These are phyloP conservation scores for Penicillium thymicola DNA, from an alignment of 2,329 filamentous ascomycete species.

Conservation along the genomic window DNA sequence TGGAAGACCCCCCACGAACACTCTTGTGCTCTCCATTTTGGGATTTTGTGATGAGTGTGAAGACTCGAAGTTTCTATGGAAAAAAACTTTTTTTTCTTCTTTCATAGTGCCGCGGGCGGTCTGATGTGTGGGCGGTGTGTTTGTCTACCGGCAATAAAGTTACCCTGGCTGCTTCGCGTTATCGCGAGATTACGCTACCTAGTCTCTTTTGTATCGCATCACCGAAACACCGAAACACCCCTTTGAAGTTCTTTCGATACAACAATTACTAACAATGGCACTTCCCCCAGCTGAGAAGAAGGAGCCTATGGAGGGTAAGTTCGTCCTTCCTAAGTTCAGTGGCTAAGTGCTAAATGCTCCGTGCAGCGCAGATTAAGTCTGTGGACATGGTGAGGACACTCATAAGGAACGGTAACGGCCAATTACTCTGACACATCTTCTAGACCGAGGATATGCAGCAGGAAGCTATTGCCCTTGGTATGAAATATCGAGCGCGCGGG, in stretches of 20 bases:
- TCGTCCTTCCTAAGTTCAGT: neutral
- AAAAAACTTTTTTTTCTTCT: conserved; percentile 28
- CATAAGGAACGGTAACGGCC: conserved; percentile 8
- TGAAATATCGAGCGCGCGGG: conserved; percentile 33
- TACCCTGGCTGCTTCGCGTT: conserved; percentile 10
- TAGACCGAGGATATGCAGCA: conserved; percentile 97
- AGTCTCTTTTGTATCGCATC: neutral
- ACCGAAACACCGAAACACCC: neutral
- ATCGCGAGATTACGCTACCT: conserved; percentile 6
- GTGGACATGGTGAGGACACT: conserved; percentile 80
- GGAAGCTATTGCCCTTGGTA: conserved; percentile 94
- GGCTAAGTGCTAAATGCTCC: conserved; percentile 17
- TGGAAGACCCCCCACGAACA: conserved; percentile 71
- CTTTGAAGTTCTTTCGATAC: neutral
- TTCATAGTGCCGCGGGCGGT: conserved; percentile 37
- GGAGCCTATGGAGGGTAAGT: conserved; percentile 73
- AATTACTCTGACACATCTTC: conserved; percentile 15
- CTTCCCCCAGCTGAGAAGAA: conserved; percentile 45
- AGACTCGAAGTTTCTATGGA: conserved; percentile 9
- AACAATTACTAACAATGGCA: conserved; percentile 33
- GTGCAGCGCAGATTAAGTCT: conserved; percentile 88
- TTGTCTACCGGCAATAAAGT: conserved; percentile 10
- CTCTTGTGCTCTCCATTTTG: conserved; percentile 72
- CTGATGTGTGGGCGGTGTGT: conserved; percentile 16
- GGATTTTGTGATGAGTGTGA: conserved; percentile 23